Percentiles rank a stretch among this genome's conserved stretches.
Evolutionary conservation across 805 yeast species (phyloP).

Genomic region (Crinitomyces ghanaensis): DNA sequence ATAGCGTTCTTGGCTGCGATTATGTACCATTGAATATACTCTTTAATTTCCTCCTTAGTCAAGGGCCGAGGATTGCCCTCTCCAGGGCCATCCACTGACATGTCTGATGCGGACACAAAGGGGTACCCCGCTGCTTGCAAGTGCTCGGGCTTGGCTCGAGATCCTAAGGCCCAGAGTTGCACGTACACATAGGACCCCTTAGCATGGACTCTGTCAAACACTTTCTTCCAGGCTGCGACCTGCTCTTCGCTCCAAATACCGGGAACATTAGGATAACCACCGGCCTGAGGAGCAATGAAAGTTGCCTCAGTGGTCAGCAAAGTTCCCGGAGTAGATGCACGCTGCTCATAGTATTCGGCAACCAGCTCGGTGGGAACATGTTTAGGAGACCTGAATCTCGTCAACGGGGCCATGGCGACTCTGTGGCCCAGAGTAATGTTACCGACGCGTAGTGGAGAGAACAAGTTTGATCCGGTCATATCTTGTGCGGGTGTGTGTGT

Average conservation of each 20-base stretch:
- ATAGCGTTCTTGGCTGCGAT: conserved; percentile 43
- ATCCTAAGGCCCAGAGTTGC: conserved; percentile 41
- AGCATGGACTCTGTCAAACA: conserved; percentile 36
- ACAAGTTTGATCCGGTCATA: no score
- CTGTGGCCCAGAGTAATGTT: conserved; percentile 26
- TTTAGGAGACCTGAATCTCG: conserved; percentile 32
- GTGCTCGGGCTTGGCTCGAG: conserved; percentile 18
- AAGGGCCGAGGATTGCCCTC: conserved; percentile 31
- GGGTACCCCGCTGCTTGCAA: conserved; percentile 6
- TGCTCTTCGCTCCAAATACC: conserved; percentile 25
- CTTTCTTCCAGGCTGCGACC: conserved; percentile 25
- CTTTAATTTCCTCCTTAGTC: conserved; percentile 33
- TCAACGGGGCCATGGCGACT: conserved; percentile 39
- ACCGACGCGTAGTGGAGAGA: conserved; percentile 31
- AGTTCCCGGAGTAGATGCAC: conserved; percentile 47
- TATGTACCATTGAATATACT: conserved; percentile 35
- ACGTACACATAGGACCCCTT: conserved; percentile 28
- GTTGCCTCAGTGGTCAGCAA: conserved; percentile 51
- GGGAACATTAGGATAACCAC: conserved; percentile 21
- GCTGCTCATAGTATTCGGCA: conserved; percentile 41
- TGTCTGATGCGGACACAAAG: conserved; percentile 11
- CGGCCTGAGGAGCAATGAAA: conserved; percentile 31
- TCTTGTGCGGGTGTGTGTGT: no score
- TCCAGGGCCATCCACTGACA: conserved; percentile 2
- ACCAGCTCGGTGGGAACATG: conserved; percentile 35